Evolutionary conservation across 2,329 filamentous ascomycete genomes (phyloP).

Genomic region (Blumeria graminis): DNA sequence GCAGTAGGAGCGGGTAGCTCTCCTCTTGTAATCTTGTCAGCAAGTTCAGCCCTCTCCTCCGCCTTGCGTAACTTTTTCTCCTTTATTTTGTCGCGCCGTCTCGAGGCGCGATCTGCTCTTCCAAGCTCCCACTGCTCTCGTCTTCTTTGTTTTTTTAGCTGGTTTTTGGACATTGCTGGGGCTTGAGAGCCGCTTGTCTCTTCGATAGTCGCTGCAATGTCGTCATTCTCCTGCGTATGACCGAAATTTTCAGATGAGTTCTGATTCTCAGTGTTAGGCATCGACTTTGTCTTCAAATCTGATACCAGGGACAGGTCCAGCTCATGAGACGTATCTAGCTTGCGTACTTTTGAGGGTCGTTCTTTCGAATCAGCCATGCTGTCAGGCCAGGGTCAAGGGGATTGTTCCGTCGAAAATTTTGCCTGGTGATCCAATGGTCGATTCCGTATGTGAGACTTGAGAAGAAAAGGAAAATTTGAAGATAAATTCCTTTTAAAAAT

Average conservation of each 20-base stretch:
- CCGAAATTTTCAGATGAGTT: background rate
- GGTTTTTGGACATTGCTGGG: slow-evolving; percentile 52
- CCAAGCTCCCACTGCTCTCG: slow-evolving; percentile 53
- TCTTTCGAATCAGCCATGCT: no score
- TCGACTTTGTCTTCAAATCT: background rate
- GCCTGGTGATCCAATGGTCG: no score
- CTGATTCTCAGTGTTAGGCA: background rate
- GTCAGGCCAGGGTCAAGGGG: no score
- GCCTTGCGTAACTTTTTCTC: slow-evolving; percentile 26
- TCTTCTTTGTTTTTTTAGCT: slow-evolving; percentile 54
- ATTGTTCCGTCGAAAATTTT: no score
- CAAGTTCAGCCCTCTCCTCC: slow-evolving; percentile 20
- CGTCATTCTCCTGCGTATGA: slow-evolving; percentile 2
- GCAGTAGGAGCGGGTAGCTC: background rate
- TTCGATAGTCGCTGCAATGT: background rate
- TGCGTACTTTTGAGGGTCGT: slow-evolving; percentile 13
- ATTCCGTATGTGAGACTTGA: no score
- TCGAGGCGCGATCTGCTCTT: slow-evolving; percentile 30
- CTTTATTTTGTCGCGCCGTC: slow-evolving; percentile 27
- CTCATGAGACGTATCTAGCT: slow-evolving; percentile 4
- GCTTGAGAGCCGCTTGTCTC: slow-evolving; percentile 1
- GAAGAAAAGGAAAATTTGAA: no score
- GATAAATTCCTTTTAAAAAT: no score
- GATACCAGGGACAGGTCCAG: slow-evolving; percentile 1
- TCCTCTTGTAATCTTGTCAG: slow-evolving; percentile 17